Percentiles rank a stretch among this genome's conserved stretches.
Evolutionary conservation across 192 early-diverging fungal genomes (phyloP).

Genomic region (Umbelopsis isabellina): DNA sequence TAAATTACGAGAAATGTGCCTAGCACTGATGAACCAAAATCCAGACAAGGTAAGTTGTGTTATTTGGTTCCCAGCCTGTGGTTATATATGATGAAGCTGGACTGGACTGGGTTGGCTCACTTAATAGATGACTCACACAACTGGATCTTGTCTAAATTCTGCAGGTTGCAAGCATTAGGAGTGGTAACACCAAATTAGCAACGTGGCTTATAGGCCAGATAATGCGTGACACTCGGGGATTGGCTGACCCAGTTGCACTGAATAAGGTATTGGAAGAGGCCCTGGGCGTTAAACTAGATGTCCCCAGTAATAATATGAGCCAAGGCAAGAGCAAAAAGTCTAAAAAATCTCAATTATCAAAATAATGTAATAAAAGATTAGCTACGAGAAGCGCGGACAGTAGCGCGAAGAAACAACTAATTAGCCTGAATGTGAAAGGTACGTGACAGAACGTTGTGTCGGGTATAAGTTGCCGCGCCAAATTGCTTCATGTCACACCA

Average conservation of each 20-base stretch:
- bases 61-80: constrained; percentile 5
- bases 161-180: constrained; percentile 63
- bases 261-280: constrained; percentile 59
- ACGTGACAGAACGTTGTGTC: not conserved
- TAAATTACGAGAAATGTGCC: constrained; percentile 50
- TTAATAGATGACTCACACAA: not conserved
- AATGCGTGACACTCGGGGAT: constrained; percentile 79
- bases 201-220: constrained; percentile 86
- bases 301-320: not conserved
- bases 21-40: constrained; percentile 42
- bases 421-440: not conserved
- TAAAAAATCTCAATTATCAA: not conserved
- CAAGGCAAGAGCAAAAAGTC: constrained; percentile 4
- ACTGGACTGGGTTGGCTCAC: not conserved
- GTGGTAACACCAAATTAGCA: constrained; percentile 68
- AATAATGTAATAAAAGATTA: not conserved
- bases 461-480: not conserved
- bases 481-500: constrained; percentile 15
- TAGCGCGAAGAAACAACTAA: not conserved
- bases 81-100: constrained; percentile 9
- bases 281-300: constrained; percentile 30
- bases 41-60: constrained; percentile 46
- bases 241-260: constrained; percentile 73
- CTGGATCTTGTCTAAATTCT: not conserved
- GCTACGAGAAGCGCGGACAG: not conserved